A percentile compares a stretch with the other conserved stretches of the same genome.
Evolutionary conservation across 805 yeast genomes (phyloP).

Genomic region (Suhomyces prunicola): DNA sequence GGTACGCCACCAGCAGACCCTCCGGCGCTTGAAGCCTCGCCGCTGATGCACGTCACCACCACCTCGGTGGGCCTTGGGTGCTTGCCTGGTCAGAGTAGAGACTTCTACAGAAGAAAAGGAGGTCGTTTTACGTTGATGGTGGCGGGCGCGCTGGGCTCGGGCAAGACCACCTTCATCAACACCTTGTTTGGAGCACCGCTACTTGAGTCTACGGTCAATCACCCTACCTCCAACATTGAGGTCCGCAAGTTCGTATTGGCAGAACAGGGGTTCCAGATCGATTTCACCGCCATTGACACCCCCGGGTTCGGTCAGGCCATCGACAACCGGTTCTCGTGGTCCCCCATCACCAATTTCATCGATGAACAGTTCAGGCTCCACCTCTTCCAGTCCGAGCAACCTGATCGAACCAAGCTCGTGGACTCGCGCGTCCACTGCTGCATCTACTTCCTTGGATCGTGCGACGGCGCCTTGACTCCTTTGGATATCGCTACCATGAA

Average conservation of each 20-base stretch:
- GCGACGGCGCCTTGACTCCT: conserved; percentile 32
- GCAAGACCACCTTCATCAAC: conserved; percentile 25
- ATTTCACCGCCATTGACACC: conserved; percentile 22
- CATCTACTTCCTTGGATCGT: conserved; percentile 73
- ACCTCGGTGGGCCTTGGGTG: conserved; percentile 17
- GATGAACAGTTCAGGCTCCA: conserved; percentile 73
- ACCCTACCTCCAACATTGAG: conserved; percentile 10
- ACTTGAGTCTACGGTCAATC: neutral
- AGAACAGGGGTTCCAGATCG: conserved; percentile 17
- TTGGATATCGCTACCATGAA: conserved; percentile 38
- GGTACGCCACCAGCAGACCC: neutral
- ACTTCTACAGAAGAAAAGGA: conserved; percentile 24
- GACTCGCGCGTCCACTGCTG: conserved; percentile 84
- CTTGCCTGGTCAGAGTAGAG: conserved; percentile 31
- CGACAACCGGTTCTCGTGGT: conserved; percentile 46
- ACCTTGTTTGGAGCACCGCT: conserved; percentile 16
- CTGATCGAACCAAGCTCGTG: conserved; percentile 45
- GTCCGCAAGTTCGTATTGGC: conserved; percentile 12
- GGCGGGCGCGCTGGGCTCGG: conserved; percentile 30
- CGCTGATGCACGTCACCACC: neutral
- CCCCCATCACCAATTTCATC: conserved; percentile 57
- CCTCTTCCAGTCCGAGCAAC: conserved; percentile 64
- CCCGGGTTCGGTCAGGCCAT: conserved; percentile 68
- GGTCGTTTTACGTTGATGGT: conserved; percentile 37
- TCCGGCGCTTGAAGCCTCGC: neutral